Conservation (phyloP, 768 basidiomycete species). For the Fomitopsis serialis region DNA sequence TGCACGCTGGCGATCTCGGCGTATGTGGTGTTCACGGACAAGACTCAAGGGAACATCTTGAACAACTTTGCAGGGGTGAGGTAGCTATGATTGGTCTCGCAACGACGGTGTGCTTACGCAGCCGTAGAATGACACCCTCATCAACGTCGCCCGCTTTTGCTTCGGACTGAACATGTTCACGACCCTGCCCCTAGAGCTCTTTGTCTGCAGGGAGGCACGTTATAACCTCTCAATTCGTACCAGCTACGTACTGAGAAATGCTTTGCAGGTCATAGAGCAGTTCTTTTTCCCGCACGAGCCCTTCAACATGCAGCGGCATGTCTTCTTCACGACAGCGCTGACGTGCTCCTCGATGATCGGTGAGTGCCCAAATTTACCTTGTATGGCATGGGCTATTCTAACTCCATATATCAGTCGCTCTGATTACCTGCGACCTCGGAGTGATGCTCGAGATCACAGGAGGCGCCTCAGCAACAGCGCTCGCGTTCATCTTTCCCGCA, state of each 20-base stretch:
- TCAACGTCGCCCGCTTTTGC: conserved; percentile 92
- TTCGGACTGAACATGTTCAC: conserved; percentile 98
- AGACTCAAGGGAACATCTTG: conserved; percentile 91
- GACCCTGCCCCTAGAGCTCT: conserved; percentile 91
- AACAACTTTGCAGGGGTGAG: conserved; percentile 85
- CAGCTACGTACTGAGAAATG: too few species aligned
- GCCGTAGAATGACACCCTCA: conserved; percentile 69
- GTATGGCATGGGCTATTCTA: neutral
- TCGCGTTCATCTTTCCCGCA: conserved; percentile 91
- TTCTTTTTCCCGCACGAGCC: conserved; percentile 89
- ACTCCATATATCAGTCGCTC: conserved; percentile 51
- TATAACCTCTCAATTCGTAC: too few species aligned
- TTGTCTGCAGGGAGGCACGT: conserved; percentile 94
- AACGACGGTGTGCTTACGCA: neutral
- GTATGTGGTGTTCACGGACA: conserved; percentile 86
- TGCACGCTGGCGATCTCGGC: conserved; percentile 79
- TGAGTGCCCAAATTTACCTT: conserved; percentile 31
- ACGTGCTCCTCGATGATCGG: conserved; percentile 79
- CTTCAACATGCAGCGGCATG: conserved; percentile 78
- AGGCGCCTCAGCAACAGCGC: conserved; percentile 87
- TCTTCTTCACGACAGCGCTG: conserved; percentile 87
- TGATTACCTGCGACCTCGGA: conserved; percentile 95
- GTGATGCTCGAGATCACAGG: conserved; percentile 97
- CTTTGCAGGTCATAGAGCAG: conserved; percentile 79
- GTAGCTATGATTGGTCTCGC: neutral